Conservation (phyloP, 257 asterid species). For the Gentiana straminea region DNA sequence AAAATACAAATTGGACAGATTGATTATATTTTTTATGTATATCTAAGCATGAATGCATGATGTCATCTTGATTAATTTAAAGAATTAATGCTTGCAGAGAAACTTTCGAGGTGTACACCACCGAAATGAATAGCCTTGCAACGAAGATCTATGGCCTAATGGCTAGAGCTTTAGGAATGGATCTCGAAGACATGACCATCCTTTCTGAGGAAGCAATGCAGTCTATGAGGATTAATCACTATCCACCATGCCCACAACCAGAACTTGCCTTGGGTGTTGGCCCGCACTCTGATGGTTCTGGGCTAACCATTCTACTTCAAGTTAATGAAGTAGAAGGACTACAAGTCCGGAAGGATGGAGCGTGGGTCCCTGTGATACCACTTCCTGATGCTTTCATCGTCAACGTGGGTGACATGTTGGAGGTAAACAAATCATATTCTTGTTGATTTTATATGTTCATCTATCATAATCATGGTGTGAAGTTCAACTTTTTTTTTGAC, state of each 20-base stretch:
- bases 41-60: neutral
- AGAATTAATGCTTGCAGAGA: constrained; percentile 19
- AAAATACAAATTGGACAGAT: too few species aligned
- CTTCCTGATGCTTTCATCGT: constrained; percentile 18
- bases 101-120: constrained; percentile 37
- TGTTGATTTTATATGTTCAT: too few species aligned
- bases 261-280: constrained; percentile 18
- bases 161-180: constrained; percentile 33
- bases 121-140: constrained; percentile 26
- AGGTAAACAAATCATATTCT: constrained; percentile 4
- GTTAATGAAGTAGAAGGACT: constrained; percentile 21
- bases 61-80: too few species aligned
- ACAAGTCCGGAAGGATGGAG: constrained; percentile 16
- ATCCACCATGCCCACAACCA: constrained; percentile 20
- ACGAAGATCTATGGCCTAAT: constrained; percentile 24
- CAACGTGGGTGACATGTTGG: constrained; percentile 26
- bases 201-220: constrained; percentile 15
- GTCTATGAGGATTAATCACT: constrained; percentile 24
- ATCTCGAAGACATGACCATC: constrained; percentile 22
- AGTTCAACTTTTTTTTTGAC: neutral
- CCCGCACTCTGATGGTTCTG: constrained; percentile 27
- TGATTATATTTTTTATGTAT: too few species aligned
- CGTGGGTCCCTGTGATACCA: constrained; percentile 23
- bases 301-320: constrained; percentile 21
- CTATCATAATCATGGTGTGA: neutral